These are phyloP conservation scores for Fusarium guadeloupense DNA, from an alignment of 2,329 filamentous ascomycete species.

Conservation along the genomic window DNA sequence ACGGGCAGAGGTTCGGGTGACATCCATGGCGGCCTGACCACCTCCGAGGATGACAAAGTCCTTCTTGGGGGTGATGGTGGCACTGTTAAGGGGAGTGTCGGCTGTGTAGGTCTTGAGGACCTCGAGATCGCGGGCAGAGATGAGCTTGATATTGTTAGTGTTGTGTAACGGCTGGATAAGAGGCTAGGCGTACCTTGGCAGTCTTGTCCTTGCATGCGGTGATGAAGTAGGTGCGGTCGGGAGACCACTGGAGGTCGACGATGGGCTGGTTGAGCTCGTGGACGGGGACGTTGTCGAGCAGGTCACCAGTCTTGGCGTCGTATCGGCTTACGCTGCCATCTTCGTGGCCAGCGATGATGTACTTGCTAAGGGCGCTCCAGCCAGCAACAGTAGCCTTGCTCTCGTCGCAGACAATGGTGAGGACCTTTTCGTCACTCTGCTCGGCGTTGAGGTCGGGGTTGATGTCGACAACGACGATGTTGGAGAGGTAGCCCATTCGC, in stretches of 20 bases:
- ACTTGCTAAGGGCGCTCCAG: conserved; percentile 93
- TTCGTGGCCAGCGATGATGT: conserved; percentile 97
- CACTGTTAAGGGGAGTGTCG: conserved; percentile 97
- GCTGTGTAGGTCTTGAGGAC: conserved; percentile 91
- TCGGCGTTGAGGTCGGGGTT: conserved; percentile 81
- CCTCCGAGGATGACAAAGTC: conserved; percentile 97
- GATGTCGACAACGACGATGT: conserved; percentile 93
- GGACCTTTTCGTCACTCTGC: conserved; percentile 82
- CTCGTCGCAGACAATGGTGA: conserved; percentile 93
- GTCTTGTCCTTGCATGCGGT: conserved; percentile 98
- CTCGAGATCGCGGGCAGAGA: conserved; percentile 85
- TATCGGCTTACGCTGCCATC: conserved; percentile 92
- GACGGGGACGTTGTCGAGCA: conserved; percentile 80
- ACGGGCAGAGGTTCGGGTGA: conserved; percentile 90
- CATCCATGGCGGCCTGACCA: conserved; percentile 98
- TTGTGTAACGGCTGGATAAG: background rate
- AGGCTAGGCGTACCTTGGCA: conserved; percentile 72
- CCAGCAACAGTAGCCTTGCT: conserved; percentile 98
- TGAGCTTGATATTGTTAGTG: conserved; percentile 62
- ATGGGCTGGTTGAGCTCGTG: conserved; percentile 87
- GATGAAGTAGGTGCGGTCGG: conserved; percentile 97
- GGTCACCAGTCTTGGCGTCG: conserved; percentile 90
- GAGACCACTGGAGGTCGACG: conserved; percentile 93
- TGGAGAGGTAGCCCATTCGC: conserved; percentile 95
- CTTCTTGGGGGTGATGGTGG: conserved; percentile 92